Percentiles rank a stretch among this genome's conserved stretches.
phyloP scores from a whole-genome alignment of 1,139 yeast genomes.

The Scheffersomyces parashehatae region DNA sequence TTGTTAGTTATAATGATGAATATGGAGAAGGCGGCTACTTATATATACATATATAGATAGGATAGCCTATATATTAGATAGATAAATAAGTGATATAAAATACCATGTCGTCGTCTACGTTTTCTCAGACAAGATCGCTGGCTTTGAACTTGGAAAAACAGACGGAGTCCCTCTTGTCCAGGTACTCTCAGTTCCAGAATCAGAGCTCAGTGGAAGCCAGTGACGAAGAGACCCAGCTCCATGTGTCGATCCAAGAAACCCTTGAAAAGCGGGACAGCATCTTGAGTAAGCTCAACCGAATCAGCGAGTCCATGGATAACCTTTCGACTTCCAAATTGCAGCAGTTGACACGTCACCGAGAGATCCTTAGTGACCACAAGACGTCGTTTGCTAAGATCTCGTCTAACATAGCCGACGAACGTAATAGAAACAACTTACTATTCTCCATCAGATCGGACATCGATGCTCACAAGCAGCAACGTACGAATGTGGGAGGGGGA shows the following conservation, averaged over 20 bases:
- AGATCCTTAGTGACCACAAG: conserved; percentile 70
- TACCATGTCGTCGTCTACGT: conserved; percentile 39
- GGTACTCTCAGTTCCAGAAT: conserved; percentile 34
- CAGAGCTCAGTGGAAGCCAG: conserved; percentile 24
- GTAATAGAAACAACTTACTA: conserved; percentile 72
- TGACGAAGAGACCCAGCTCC: conserved; percentile 68
- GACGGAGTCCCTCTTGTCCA: conserved; percentile 39
- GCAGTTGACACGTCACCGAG: conserved; percentile 82
- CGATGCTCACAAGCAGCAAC: conserved; percentile 52
- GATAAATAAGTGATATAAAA: not conserved
- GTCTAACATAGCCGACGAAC: conserved; percentile 64
- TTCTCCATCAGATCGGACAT: conserved; percentile 80
- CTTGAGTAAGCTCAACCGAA: conserved; percentile 35
- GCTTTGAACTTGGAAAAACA: conserved; percentile 44
- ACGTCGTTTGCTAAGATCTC: conserved; percentile 61
- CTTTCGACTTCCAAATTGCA: conserved; percentile 67
- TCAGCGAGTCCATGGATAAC: conserved; percentile 43
- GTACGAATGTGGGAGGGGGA: conserved; percentile 29
- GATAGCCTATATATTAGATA: no score
- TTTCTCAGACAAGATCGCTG: conserved; percentile 40
- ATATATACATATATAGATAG: no score
- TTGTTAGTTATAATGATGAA: no score
- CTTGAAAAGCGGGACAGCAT: conserved; percentile 36
- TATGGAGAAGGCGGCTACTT: no score
- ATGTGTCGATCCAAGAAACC: conserved; percentile 49